Conservation (phyloP, 139 green algal genomes). For the Trebouxia sp. region DNA sequence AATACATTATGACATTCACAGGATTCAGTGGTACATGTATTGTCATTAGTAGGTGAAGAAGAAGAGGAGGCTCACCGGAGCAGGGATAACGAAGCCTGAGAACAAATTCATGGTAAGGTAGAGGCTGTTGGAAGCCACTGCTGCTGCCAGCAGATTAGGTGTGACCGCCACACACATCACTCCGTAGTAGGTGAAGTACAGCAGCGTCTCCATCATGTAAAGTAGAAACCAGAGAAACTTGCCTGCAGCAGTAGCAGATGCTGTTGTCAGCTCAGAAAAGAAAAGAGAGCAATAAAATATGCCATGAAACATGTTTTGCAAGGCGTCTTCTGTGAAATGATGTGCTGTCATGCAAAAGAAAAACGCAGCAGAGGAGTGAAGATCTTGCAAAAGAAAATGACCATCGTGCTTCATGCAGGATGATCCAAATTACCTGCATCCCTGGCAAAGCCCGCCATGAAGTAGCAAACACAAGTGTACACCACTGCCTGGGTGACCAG, state of each 20-base stretch:
- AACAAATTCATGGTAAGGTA: slow-evolving; percentile 40
- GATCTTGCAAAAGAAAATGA: no score
- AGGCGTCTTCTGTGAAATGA: no score
- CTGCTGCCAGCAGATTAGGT: slow-evolving; percentile 39
- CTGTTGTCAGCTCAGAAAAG: not conserved
- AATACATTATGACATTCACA: no score
- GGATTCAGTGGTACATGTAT: not conserved
- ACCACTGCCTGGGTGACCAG: slow-evolving; percentile 33
- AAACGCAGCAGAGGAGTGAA: no score
- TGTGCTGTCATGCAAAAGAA: no score
- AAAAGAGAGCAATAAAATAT: not conserved
- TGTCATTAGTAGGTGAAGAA: not conserved
- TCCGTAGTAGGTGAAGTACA: slow-evolving; percentile 59
- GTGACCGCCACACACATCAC: slow-evolving; percentile 55
- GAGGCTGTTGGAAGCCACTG: slow-evolving; percentile 23
- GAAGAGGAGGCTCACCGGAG: slow-evolving; percentile 14
- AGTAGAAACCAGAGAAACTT: slow-evolving; percentile 56
- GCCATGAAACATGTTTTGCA: no score
- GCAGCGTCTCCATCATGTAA: slow-evolving; percentile 33
- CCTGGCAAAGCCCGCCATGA: slow-evolving; percentile 24
- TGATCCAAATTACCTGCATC: slow-evolving; percentile 33
- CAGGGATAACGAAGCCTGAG: slow-evolving; percentile 35
- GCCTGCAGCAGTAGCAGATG: slow-evolving; percentile 18
- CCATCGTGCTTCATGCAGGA: no score
- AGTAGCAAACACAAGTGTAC: slow-evolving; percentile 56